Evolutionary conservation across 495 filamentous ascomycete genomes (phyloP).

Genomic region (Achaetomiella virescens): DNA sequence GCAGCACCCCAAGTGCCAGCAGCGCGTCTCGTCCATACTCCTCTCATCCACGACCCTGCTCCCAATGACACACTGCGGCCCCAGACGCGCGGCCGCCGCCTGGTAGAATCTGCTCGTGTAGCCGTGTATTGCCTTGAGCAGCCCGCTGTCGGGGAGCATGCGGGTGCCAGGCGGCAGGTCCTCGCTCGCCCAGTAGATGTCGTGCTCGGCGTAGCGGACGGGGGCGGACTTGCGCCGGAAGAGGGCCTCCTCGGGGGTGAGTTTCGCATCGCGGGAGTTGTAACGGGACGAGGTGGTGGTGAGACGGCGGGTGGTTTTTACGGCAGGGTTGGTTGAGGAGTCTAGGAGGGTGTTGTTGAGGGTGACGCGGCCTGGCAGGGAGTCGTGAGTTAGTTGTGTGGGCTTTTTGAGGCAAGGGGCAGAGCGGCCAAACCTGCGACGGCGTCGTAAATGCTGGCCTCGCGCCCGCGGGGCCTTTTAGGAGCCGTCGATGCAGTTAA

Average conservation of each 20-base stretch:
- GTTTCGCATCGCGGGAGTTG: slow-evolving; percentile 41
- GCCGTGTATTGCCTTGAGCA: slow-evolving; percentile 69
- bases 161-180: slow-evolving; percentile 30
- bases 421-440: no score
- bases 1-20: slow-evolving; percentile 69
- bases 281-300: slow-evolving; percentile 44
- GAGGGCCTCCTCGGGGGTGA: slow-evolving; percentile 70
- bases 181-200: slow-evolving; percentile 59
- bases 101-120: slow-evolving; percentile 71
- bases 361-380: slow-evolving; percentile 41
- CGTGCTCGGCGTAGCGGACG: slow-evolving; percentile 58
- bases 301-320: slow-evolving; percentile 36
- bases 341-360: slow-evolving; percentile 17
- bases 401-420: background rate
- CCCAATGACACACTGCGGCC: slow-evolving; percentile 11
- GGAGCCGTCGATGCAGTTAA: background rate
- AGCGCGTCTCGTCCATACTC: slow-evolving; percentile 84
- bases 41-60: slow-evolving; percentile 41
- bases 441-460: slow-evolving; percentile 67
- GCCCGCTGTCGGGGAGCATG: slow-evolving; percentile 60
- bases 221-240: slow-evolving; percentile 59
- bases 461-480: slow-evolving; percentile 20
- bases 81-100: slow-evolving; percentile 27
- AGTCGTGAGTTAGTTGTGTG: background rate
- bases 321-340: slow-evolving; percentile 26